These are phyloP conservation scores for Podospora comata DNA, from an alignment of 495 filamentous ascomycete genomes.

Conservation along the genomic window DNA sequence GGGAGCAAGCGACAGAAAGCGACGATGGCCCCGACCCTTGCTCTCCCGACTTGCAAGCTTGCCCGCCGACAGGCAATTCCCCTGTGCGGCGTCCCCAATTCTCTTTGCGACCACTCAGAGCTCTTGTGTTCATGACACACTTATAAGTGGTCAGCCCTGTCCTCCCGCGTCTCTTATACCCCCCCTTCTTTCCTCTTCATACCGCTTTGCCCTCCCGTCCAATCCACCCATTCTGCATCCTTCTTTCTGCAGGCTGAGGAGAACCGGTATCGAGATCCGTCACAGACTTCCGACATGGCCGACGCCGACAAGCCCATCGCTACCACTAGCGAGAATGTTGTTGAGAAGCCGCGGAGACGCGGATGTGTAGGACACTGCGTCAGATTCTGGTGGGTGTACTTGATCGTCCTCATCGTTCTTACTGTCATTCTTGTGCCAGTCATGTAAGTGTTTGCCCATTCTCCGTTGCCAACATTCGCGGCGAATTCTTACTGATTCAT, in stretches of 20 bases:
- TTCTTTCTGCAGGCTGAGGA: not conserved
- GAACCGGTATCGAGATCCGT: conserved; percentile 15
- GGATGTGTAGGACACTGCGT: conserved; percentile 41
- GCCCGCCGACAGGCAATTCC: conserved; percentile 7
- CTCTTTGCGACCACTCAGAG: conserved; percentile 5
- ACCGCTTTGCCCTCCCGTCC: not conserved
- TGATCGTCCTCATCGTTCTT: conserved; percentile 56
- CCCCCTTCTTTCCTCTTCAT: conserved; percentile 7
- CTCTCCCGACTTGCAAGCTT: conserved; percentile 5
- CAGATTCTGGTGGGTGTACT: conserved; percentile 70
- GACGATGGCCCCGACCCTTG: not conserved
- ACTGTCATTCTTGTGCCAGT: conserved; percentile 60
- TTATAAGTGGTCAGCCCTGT: conserved; percentile 13
- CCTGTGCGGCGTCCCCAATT: conserved; percentile 2
- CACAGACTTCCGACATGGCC: conserved; percentile 22
- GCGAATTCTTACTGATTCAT: conserved; percentile 11
- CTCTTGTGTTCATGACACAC: conserved; percentile 7
- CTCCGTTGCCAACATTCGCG: not conserved
- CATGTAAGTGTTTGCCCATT: conserved; percentile 55
- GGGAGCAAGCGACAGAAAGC: conserved; percentile 3
- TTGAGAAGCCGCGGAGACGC: conserved; percentile 26
- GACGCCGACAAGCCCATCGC: conserved; percentile 27
- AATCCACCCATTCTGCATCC: not conserved
- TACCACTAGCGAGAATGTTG: conserved; percentile 27
- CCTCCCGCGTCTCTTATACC: not conserved